Base-by-base conservation (phyloP, 2,329 filamentous ascomycete species). In the Didymella lethalis region DNA sequence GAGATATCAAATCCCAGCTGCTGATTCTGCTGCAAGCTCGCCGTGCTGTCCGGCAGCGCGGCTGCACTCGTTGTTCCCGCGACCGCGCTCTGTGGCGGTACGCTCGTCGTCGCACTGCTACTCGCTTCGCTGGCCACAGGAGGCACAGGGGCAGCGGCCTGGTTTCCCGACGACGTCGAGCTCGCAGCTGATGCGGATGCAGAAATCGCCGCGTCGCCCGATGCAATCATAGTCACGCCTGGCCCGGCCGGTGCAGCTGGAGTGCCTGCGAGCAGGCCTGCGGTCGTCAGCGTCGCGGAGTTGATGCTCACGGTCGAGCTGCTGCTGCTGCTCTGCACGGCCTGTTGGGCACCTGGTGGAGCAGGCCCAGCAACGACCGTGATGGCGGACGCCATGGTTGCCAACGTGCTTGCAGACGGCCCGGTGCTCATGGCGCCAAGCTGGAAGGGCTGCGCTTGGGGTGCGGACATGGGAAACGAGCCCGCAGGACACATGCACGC, bases 1-100 rank as follows among this genome's bases (percentile, higher is more conserved):
- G 67, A 69, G 56, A 78, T 73, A 47, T 78, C 69, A 36, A 78
- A 77, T 2, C 74, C 73, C 20, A 73, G 48, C 3, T 50, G 51
- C 20, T 59, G 59, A 23, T 67, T 68, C 29, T 65, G 50, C 57
- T 64, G 63, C 23, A 61, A 49, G 25, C 58, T 36, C 11, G 63
- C 63, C n/a, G 62, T 54, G 26, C 50, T 54, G 50, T 50, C 45
- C 46, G 56, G 56, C 50, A 54, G 56, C 46, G 46, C 46, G 46
- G 61, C 47, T 18, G 38, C 36, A 20, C 61, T 48, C 10, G 64
- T 60, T 11, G 58, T 46, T 12, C 60, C 66, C 16, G 66, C 62
- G 31, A 71, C 54, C n/a, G 73, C 70, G 25, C 66, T 68, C 43
- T 72, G 65, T n/a, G 65, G 67, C 1, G 51, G 57, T 11, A 63